A percentile compares a stretch with the other conserved stretches of the same genome.
phyloP scores from a whole-genome alignment of 345 rosid species.

The Camelina hispida region DNA sequence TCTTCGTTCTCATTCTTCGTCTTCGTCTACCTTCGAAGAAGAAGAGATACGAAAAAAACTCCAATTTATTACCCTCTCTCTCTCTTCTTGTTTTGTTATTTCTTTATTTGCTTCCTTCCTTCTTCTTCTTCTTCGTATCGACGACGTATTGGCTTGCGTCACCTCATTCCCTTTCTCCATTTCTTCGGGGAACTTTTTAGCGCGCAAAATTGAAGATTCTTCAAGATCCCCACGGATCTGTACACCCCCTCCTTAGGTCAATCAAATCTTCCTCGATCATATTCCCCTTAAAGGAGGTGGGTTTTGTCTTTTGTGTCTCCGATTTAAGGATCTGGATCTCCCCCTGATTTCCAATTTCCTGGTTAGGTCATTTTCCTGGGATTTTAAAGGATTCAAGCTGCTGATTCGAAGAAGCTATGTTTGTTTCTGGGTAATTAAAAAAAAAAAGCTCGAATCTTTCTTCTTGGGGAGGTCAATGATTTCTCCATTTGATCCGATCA shows the following conservation, averaged over 20 bases:
- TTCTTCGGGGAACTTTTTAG: neutral
- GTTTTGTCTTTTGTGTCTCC: neutral
- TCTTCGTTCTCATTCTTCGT: constrained; percentile 31
- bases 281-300: constrained; percentile 19
- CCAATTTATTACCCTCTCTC: constrained; percentile 28
- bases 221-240: constrained; percentile 34
- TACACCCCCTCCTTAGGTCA: neutral
- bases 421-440: constrained; percentile 11
- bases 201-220: constrained; percentile 21
- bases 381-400: constrained; percentile 6
- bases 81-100: neutral
- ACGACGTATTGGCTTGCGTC: constrained; percentile 39
- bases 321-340: constrained; percentile 26
- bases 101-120: neutral
- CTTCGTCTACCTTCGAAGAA: constrained; percentile 21
- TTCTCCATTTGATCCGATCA: constrained; percentile 17
- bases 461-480: constrained; percentile 31
- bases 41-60: constrained; percentile 14
- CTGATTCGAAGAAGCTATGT: constrained; percentile 28
- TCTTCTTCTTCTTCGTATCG: constrained; percentile 25
- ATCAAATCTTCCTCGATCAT: neutral
- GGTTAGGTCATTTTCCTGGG: constrained; percentile 26
- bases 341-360: constrained; percentile 24
- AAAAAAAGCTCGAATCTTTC: constrained; percentile 21
- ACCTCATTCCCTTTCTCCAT: constrained; percentile 25